These are phyloP conservation scores for Spathaspora arborariae DNA, from an alignment of 805 yeast genomes.

Conservation along the genomic window DNA sequence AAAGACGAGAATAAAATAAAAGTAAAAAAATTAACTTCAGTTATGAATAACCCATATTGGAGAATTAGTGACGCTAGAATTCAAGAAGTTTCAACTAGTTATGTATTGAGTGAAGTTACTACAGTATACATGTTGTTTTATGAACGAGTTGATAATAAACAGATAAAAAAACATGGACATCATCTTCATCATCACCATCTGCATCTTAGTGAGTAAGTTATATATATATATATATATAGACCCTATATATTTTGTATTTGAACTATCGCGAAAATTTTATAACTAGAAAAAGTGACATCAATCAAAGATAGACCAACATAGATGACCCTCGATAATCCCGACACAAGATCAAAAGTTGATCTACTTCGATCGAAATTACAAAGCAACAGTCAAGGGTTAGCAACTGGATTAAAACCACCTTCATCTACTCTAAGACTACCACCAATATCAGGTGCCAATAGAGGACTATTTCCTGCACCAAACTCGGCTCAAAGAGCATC, in stretches of 20 bases:
- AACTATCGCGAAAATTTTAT: neutral
- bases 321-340: neutral
- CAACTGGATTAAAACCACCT: conserved; percentile 3
- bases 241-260: too few species aligned
- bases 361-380: neutral
- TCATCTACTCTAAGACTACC: neutral
- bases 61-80: conserved; percentile 74
- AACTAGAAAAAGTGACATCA: neutral
- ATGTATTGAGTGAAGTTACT: conserved; percentile 62
- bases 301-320: neutral
- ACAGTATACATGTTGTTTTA: conserved; percentile 87
- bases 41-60: conserved; percentile 71
- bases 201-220: neutral
- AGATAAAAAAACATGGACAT: conserved; percentile 10
- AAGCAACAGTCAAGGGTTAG: neutral
- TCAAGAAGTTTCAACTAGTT: conserved; percentile 53
- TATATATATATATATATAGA: neutral
- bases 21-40: conserved; percentile 53
- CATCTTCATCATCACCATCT: neutral
- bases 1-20: conserved; percentile 23
- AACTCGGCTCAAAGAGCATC: conserved; percentile 35
- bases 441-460: neutral
- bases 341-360: neutral
- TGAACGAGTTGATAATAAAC: conserved; percentile 47
- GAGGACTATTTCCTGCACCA: conserved; percentile 26